Evolutionary conservation across 257 asterid species (phyloP).

Genomic region (Primulina huaijiensis): DNA sequence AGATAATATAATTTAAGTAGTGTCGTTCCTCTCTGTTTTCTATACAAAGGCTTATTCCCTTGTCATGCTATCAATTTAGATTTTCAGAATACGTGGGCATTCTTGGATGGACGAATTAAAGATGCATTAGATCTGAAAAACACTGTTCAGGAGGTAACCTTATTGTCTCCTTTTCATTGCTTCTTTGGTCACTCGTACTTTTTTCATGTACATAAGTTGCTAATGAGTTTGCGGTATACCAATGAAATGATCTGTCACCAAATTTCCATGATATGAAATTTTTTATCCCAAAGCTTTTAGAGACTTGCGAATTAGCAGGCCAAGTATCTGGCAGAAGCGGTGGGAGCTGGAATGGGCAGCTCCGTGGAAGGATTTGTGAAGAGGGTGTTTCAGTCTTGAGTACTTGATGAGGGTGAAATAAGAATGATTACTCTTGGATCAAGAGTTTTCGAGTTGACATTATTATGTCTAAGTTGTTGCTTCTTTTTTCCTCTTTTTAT

Average conservation of each 20-base stretch:
- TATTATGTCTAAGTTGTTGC: too few relatives aligned
- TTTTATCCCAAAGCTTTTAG: constrained; percentile 22
- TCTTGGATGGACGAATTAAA: constrained; percentile 70
- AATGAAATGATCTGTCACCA: background rate
- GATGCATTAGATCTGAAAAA: constrained; percentile 84
- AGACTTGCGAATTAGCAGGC: constrained; percentile 49
- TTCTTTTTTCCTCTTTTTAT: too few relatives aligned
- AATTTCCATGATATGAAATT: background rate
- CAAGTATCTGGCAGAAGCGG: constrained; percentile 75
- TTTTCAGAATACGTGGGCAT: constrained; percentile 81
- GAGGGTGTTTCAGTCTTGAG: constrained; percentile 46
- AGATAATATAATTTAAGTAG: constrained; percentile 5
- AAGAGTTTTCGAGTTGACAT: background rate
- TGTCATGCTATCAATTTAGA: constrained; percentile 37
- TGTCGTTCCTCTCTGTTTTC: constrained; percentile 17
- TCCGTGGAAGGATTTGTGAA: constrained; percentile 60
- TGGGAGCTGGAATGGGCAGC: constrained; percentile 88
- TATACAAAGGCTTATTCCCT: constrained; percentile 16
- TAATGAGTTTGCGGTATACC: background rate
- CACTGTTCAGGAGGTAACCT: constrained; percentile 73
- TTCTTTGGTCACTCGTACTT: constrained; percentile 3
- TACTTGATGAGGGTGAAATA: constrained; percentile 1
- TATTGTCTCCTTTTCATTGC: background rate
- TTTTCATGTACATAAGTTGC: background rate
- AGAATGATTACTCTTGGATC: background rate